Evolutionary conservation across 2,329 filamentous ascomycete species (phyloP), one percentile per base, ranked within the genome.

Genomic region (Didymella sp.): DNA sequence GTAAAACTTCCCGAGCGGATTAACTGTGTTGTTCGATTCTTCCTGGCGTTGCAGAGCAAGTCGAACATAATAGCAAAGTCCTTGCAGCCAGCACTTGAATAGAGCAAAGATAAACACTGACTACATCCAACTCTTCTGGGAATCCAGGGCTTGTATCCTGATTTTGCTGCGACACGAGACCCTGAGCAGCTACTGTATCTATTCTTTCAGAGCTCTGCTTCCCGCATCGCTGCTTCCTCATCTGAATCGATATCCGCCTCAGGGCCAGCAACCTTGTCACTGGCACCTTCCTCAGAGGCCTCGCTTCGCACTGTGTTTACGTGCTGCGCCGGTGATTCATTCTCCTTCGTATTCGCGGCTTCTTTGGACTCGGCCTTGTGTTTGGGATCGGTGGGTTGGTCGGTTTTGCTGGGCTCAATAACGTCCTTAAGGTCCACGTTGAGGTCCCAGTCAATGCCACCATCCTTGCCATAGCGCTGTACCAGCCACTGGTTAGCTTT

Each of bases 401-500:
- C 46, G 1, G 49, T 54, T 37, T 58, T 58, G 31, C 44, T 44
- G 12, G 56, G 56, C 40, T 58, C 56, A 4, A 53, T 41, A 17
- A 53, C 30, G 2, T 79, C 71, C 48, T 79, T 75, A 1, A 79
- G 78, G 49, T 73, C 67, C 15, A 80, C 78, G 43, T 84, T 80
- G 58, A 89, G 71, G 71, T 89, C 87, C 94, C 95, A 99, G 75
- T 98, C 89, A 68, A 99, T 92, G 69, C 87, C 85, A 1, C 86
- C 89, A 3, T 88, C 89, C n/a, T 84, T 80, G 0, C 95, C 95
- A 76, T 98, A 96, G 56, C 89, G 83, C 65, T 83, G 76, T 50
- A 84, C 80, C 21, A 99, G 81, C 95, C 95, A 99, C 67, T 90
- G 87, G 71, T 96, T 96, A 43, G 90, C 86, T 78, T 87, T 85